Base-by-base conservation (phyloP, 2,329 filamentous ascomycete genomes). In the Trichoderma hamatum region DNA sequence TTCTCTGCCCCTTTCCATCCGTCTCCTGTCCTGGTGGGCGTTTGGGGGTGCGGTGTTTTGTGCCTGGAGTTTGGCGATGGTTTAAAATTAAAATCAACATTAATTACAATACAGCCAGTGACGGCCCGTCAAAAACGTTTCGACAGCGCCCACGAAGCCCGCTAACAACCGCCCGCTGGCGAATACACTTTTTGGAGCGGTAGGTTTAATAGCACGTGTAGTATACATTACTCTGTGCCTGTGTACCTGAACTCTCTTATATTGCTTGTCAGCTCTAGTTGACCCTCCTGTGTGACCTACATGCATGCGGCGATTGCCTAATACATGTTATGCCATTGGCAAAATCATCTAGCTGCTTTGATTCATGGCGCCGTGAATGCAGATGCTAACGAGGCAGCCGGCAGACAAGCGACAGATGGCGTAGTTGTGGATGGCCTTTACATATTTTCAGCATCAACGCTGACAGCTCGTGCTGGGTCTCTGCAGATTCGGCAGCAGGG, bases 61-160 rank as follows among this genome's bases (percentile, higher is more conserved):
- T 66, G 36, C 63, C 63, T 66, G 63, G 28, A 32, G 28, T 19
- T 5, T 28, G 26, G 9, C 28, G 54, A 56, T 56, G 30, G 52
- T 36, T 66, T 58, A 49, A 58, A 58, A 58, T 32, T 52, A 65
- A 65, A 58, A 58, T 32, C 62, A 65, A 65, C 34, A 43, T 65
- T 65, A 65, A 65, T 56, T 28, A 5, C 46, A 49, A 9, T 51
- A 21, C 28, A 32, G 54, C 54, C 46, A 49, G 46, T 49, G 46
- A 24, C 46, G 24, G 46, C n/a, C n/a, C 46, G 11, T 21, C 21
- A n/a, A 43, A 10, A 43, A 43, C 39, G 46, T 49, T 21, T 49
- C n/a, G 46, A 24, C 46, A 24, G 39, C n/a, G 46, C 46, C 46
- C 46, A 49, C 46, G 21, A 19, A 49, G 46, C 46, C 46, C 46